A percentile compares a stretch with the other conserved stretches of the same genome.
These are phyloP conservation scores for Phaeosphaeriaceae sp. DNA, from an alignment of 2,329 filamentous ascomycete species.

Conservation along the genomic window DNA sequence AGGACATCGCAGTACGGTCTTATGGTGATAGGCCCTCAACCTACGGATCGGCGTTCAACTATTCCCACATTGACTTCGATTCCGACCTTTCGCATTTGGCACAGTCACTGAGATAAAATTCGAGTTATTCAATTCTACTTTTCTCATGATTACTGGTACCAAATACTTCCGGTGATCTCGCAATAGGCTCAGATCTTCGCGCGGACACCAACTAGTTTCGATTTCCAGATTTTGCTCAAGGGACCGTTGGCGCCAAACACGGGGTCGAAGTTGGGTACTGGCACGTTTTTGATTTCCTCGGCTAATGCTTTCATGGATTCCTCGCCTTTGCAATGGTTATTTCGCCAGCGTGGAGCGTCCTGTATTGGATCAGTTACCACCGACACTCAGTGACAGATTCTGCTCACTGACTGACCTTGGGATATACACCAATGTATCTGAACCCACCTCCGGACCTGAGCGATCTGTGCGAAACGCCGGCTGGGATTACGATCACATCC, in stretches of 20 bases:
- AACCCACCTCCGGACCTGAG: constrained; percentile 38
- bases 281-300: constrained; percentile 10
- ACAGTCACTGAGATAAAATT: too few relatives aligned
- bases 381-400: not conserved
- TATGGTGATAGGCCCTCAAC: too few relatives aligned
- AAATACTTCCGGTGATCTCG: not conserved
- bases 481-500: constrained; percentile 47
- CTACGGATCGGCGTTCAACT: too few relatives aligned
- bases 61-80: too few relatives aligned
- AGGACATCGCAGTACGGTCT: too few relatives aligned
- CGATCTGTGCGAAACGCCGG: constrained; percentile 44
- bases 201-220: not conserved
- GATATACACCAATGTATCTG: constrained; percentile 47
- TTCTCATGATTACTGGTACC: not conserved
- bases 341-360: constrained; percentile 14
- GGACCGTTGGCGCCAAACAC: constrained; percentile 13
- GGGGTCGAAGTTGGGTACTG: constrained; percentile 10
- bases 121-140: not conserved
- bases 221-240: constrained; percentile 10
- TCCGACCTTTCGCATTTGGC: too few relatives aligned
- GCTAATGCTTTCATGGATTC: constrained; percentile 3
- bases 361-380: not conserved
- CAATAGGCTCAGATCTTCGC: not conserved
- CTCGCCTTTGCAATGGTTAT: constrained; percentile 8
- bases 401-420: constrained; percentile 28